phyloP scores from a whole-genome alignment of 2,329 filamentous ascomycete species.

The Epichloe typhina region DNA sequence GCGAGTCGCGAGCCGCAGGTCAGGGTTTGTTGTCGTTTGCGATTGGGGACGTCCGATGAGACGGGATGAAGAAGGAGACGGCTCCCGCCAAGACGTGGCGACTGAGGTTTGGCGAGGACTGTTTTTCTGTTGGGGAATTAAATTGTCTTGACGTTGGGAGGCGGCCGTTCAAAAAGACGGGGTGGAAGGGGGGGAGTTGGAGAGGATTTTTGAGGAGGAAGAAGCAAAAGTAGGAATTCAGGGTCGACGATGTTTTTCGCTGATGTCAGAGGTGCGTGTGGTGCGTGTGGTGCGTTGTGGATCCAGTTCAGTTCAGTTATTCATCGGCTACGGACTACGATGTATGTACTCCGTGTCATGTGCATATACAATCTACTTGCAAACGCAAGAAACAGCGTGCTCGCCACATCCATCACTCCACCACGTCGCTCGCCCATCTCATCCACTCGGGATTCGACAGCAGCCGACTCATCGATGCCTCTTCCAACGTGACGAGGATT shows the following conservation, averaged over 20 bases:
- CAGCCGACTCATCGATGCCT: constrained; percentile 16
- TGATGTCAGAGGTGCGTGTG: background rate
- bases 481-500: constrained; percentile 19
- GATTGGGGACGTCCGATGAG: background rate
- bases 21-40: background rate
- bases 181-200: no score
- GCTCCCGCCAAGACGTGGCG: no score
- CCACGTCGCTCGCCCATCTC: constrained; percentile 14
- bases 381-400: no score
- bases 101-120: no score
- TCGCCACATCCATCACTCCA: background rate
- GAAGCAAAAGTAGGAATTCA: background rate
- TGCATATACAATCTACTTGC: no score
- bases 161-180: no score
- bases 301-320: background rate
- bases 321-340: no score
- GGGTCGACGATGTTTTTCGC: background rate
- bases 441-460: constrained; percentile 14
- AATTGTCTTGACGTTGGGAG: no score
- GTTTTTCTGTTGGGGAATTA: no score
- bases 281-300: background rate
- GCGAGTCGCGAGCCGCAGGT: background rate
- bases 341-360: no score
- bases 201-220: background rate
- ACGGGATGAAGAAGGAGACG: no score